Evolutionary conservation across 2,329 filamentous ascomycete species (phyloP).

Genomic region (Volutella citrinella): DNA sequence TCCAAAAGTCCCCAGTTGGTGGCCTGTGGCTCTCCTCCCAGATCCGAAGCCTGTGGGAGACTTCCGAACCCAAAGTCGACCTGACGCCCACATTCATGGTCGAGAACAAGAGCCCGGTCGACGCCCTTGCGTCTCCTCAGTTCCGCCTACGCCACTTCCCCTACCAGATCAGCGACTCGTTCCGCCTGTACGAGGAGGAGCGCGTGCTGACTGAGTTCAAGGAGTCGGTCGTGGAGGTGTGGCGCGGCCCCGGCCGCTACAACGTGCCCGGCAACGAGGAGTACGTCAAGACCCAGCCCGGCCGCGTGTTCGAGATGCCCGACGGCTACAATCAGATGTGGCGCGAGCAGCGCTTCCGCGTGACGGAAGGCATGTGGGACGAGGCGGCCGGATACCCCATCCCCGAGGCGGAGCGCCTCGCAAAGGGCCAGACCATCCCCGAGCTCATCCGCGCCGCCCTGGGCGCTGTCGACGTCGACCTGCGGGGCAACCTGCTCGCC

Average conservation of each 20-base stretch:
- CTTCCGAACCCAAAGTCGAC: constrained; percentile 65
- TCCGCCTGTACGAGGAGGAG: constrained; percentile 84
- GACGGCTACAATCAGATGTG: constrained; percentile 97
- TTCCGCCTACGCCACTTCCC: constrained; percentile 70
- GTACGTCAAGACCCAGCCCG: constrained; percentile 66
- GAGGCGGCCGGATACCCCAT: constrained; percentile 66
- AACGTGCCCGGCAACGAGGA: constrained; percentile 70
- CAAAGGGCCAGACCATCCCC: constrained; percentile 76
- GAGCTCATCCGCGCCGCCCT: constrained; percentile 77
- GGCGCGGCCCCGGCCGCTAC: constrained; percentile 75
- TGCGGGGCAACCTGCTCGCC: constrained; percentile 75
- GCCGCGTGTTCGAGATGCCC: constrained; percentile 93
- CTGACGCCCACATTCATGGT: constrained; percentile 85
- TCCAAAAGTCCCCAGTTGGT: constrained; percentile 80
- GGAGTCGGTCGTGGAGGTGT: constrained; percentile 92
- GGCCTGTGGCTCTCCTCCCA: constrained; percentile 90
- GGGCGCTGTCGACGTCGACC: constrained; percentile 80
- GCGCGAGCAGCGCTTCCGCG: constrained; percentile 79
- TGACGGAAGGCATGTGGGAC: constrained; percentile 89
- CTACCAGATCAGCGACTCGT: constrained; percentile 62
- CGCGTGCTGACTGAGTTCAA: constrained; percentile 94
- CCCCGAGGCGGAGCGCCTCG: constrained; percentile 44
- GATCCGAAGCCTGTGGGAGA: constrained; percentile 75
- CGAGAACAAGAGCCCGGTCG: constrained; percentile 82
- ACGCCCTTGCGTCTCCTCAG: constrained; percentile 77